Evolutionary conservation across 352 stramenopile species (phyloP).

Genomic region (Paralagenidium karlingii): DNA sequence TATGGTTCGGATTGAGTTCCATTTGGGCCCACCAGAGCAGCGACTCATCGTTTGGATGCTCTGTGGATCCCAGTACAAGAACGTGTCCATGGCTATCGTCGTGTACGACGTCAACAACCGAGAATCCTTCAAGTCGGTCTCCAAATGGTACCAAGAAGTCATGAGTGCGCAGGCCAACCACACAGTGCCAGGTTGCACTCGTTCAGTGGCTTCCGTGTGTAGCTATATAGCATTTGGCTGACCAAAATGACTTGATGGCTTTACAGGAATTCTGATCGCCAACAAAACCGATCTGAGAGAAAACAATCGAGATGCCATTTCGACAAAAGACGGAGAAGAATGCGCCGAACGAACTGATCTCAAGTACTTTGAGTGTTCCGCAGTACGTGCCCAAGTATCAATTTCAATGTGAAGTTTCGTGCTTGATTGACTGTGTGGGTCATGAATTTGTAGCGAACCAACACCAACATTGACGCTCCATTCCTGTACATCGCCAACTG

Average conservation of each 20-base stretch:
- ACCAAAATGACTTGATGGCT: not conserved
- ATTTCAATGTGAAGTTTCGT: not conserved
- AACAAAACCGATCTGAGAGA: constrained; percentile 74
- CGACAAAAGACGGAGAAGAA: constrained; percentile 54
- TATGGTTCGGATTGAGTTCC: too few species aligned
- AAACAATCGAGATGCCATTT: constrained; percentile 61
- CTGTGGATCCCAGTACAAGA: constrained; percentile 38
- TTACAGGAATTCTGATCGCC: constrained; percentile 43
- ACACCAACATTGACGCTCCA: constrained; percentile 51
- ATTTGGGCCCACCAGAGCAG: not conserved
- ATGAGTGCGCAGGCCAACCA: constrained; percentile 55
- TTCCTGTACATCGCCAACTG: constrained; percentile 72
- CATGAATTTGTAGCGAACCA: constrained; percentile 38
- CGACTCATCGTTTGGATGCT: not conserved
- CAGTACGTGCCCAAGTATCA: constrained; percentile 13
- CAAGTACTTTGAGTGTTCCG: constrained; percentile 76
- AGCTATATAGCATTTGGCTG: not conserved
- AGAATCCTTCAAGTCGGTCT: constrained; percentile 75
- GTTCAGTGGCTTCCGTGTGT: not conserved
- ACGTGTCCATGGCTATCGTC: constrained; percentile 57
- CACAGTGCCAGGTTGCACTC: constrained; percentile 43
- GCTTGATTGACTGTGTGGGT: constrained; percentile 1
- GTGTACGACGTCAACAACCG: constrained; percentile 83
- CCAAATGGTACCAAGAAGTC: constrained; percentile 76
- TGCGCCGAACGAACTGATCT: constrained; percentile 62